Base-by-base conservation (phyloP, 2,329 filamentous ascomycete species). In the Boeremia lycopersici region DNA sequence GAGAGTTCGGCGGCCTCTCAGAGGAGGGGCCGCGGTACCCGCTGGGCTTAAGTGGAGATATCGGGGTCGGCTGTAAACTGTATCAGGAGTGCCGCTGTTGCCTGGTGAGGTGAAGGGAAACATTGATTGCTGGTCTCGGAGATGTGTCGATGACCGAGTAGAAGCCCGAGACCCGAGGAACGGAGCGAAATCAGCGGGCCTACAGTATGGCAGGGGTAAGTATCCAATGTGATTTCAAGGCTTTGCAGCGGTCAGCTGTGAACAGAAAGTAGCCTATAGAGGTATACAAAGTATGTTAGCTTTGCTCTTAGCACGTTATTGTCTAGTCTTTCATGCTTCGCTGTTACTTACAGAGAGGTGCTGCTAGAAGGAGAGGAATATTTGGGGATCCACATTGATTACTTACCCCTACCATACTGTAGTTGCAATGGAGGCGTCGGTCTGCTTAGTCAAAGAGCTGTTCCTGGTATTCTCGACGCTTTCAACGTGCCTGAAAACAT, bases 11-110 rank as follows among this genome's bases (percentile, higher is more conserved):
- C 39, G 45, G 45, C 30, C 11, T 41, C 6, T 54, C 23, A 35
- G 49, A 17, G 40, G 46, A 55, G 45, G 35, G 23, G 46, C 52
- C 52, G 52, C 42, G 36, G 29, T 47, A 46, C 31, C 42, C 42
- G 46, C 52, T 42, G 35, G 10, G n/a, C 17, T 23, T 31, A 38
- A 33, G 35, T 55, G 35, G 29, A 44, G 39, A 38, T 38, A 36
- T 50, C 30, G 42, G 45, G 8, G 29, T 54, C 34, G 23, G 39
- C 26, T 5, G 38, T 38, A 26, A 35, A 36, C 25, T 23, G 8
- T 41, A 6, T 36, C 35, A 29, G 30, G 19, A 9, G 30, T 47
- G 31, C 40, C n/a, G 41, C 35, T 45, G 48, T 30, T 52, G 48
- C 42, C 48, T 52, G 25, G 35, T 7, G 34, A 40, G 2, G 23